Base-by-base conservation (phyloP, 495 filamentous ascomycete genomes). In the Bryoglossum gracile region DNA sequence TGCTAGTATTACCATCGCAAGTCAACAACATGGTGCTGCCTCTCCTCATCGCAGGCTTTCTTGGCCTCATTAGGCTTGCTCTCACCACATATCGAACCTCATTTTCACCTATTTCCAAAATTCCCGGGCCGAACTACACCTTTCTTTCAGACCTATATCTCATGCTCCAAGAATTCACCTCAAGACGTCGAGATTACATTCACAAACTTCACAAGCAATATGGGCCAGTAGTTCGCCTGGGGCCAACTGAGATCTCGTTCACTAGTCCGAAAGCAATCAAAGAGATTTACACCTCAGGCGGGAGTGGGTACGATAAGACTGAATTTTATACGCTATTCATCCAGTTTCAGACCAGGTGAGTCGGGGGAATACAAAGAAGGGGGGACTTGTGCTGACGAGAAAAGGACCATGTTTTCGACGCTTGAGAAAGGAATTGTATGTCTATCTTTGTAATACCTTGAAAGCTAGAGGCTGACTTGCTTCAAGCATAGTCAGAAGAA, bases 261-360 rank as follows among this genome's bases (percentile, higher is more conserved):
- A 73, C 74, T 0, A 74, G 71, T 2, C 50, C 74, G 0, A 65
- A 70, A 16, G 80, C 74, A 0, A 67, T 83, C n/a, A 80, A 76
- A 50, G 78, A 83, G 58, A 84, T 84, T 17, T 84, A 84, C 59
- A 68, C 72, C 23, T 77, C 74, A 0, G 76, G 76, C 1, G 81
- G 81, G 0, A 82, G 80, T 54, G 80, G 81, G 6, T 84, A 80
- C 53, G 74, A 83, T 45, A 84, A 84, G 65, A 84, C 79, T 0
- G 77, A 80, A 52, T 80, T 80, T 45, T 86, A 84, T 63, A 69
- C 75, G 33, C 57, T 82, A 8, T 85, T 85, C 55, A 71, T 65
- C 48, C 68, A 81, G 23, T 82, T 75, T 55, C 70, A 68, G 14
- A 66, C 66, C 23, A 77, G 72, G 76, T 74, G 44, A 33, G 60